Evolutionary conservation across 2,329 filamentous ascomycete genomes (phyloP).

Genomic region (Grosmannia huntii): DNA sequence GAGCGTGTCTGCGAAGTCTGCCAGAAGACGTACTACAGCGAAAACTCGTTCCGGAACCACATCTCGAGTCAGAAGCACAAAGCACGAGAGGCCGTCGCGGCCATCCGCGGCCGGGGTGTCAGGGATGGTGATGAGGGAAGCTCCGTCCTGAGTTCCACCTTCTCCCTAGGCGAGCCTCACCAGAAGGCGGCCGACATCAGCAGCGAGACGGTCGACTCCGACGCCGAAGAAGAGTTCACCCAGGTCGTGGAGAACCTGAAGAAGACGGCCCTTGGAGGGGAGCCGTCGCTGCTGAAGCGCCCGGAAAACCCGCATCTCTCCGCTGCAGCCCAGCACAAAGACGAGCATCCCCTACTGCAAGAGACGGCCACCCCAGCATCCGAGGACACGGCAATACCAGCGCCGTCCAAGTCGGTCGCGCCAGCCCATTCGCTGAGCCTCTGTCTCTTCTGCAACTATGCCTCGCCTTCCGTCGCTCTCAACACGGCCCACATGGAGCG

Average conservation of each 20-base stretch:
- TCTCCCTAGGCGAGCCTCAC: constrained; percentile 76
- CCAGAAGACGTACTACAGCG: constrained; percentile 88
- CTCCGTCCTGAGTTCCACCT: constrained; percentile 81
- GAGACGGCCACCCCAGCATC: constrained; percentile 3
- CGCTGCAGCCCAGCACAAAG: constrained; percentile 26
- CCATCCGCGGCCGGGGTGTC: constrained; percentile 19
- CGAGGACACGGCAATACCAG: constrained; percentile 14
- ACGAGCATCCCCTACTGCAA: constrained; percentile 30
- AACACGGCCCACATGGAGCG: constrained; percentile 85
- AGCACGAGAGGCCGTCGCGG: constrained; percentile 43
- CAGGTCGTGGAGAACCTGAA: constrained; percentile 68
- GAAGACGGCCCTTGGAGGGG: constrained; percentile 37
- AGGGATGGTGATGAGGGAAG: constrained; percentile 55
- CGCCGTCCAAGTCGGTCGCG: constrained; percentile 17
- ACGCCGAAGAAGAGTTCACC: constrained; percentile 62
- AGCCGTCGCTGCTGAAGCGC: constrained; percentile 38
- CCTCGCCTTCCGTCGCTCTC: constrained; percentile 60
- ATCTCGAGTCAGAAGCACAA: constrained; percentile 84
- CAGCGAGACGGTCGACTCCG: constrained; percentile 38
- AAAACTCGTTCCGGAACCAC: constrained; percentile 92
- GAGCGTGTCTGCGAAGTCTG: constrained; percentile 74
- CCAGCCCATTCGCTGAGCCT: constrained; percentile 32
- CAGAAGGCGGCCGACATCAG: constrained; percentile 27
- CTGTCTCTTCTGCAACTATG: constrained; percentile 88
- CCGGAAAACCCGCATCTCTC: constrained; percentile 38